These are phyloP conservation scores for Paracoccidioides brasiliensis DNA, from an alignment of 2,329 filamentous ascomycete genomes.

Conservation along the genomic window DNA sequence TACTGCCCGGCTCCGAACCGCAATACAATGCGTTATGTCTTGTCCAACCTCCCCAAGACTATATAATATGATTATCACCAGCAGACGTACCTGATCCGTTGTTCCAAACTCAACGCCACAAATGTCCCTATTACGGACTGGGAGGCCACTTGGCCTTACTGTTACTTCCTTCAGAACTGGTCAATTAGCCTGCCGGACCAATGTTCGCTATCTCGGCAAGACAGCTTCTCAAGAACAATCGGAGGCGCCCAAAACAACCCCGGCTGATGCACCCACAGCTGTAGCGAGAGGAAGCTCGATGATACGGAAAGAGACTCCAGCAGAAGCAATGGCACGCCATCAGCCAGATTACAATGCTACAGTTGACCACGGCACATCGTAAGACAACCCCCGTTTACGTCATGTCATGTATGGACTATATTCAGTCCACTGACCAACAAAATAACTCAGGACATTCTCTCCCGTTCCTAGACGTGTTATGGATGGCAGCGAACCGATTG, in stretches of 20 bases:
- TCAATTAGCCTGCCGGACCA: slow-evolving; percentile 20
- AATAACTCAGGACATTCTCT: slow-evolving; percentile 68
- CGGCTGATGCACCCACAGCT: slow-evolving; percentile 31
- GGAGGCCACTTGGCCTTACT: slow-evolving; percentile 17
- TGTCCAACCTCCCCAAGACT: background rate
- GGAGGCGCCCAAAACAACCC: slow-evolving; percentile 30
- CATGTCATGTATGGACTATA: slow-evolving; percentile 6
- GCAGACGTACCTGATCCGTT: background rate
- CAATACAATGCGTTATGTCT: background rate
- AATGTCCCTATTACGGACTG: slow-evolving; percentile 56
- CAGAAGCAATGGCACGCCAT: slow-evolving; percentile 46
- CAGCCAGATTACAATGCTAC: slow-evolving; percentile 69
- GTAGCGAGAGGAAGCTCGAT: slow-evolving; percentile 30
- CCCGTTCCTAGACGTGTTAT: slow-evolving; percentile 81
- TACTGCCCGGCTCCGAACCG: background rate
- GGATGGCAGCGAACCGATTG: slow-evolving; percentile 73
- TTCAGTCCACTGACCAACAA: slow-evolving; percentile 17
- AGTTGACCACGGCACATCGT: slow-evolving; percentile 86
- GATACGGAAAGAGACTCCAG: slow-evolving; percentile 38
- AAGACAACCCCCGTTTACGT: slow-evolving; percentile 23
- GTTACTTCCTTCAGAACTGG: slow-evolving; percentile 22
- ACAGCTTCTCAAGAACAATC: slow-evolving; percentile 29
- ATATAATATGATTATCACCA: too few species aligned
- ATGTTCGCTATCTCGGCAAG: slow-evolving; percentile 28
- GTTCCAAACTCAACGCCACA: slow-evolving; percentile 17